Percentiles rank a stretch among this genome's conserved stretches.
phyloP scores from a whole-genome alignment of 176 grass and related monocot genomes.

The Avena insularis region DNA sequence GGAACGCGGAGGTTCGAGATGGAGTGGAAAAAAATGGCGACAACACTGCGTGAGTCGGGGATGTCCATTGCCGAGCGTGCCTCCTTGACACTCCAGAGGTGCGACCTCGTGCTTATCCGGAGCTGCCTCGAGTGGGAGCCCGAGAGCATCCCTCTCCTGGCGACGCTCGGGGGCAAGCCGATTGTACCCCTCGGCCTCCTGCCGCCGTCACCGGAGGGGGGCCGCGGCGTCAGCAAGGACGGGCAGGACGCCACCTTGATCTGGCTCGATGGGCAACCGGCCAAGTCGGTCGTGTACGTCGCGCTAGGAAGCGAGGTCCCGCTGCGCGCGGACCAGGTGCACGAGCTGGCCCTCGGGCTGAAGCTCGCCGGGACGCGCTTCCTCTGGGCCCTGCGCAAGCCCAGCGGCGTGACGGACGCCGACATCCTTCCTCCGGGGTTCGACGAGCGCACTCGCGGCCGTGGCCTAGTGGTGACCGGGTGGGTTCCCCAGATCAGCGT shows the following conservation, averaged over 20 bases:
- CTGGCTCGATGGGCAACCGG: slow-evolving; percentile 48
- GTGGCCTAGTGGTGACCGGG: slow-evolving; percentile 9
- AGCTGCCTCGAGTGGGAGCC: slow-evolving; percentile 47
- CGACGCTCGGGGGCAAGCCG: slow-evolving; percentile 15
- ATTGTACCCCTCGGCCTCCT: slow-evolving; percentile 48
- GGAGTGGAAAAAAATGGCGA: not conserved
- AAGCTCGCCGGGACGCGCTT: slow-evolving; percentile 52
- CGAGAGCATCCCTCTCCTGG: not conserved
- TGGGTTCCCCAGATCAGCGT: slow-evolving; percentile 55
- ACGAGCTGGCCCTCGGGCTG: slow-evolving; percentile 60
- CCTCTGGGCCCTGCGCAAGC: slow-evolving; percentile 58
- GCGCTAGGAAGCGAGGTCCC: slow-evolving; percentile 55
- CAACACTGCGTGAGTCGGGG: not conserved
- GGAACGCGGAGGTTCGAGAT: slow-evolving; percentile 32
- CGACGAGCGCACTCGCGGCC: slow-evolving; percentile 25
- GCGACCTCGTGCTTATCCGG: slow-evolving; percentile 39
- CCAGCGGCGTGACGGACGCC: not conserved
- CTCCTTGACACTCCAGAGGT: not conserved
- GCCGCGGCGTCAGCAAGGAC: slow-evolving; percentile 5
- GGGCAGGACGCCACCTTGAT: not conserved
- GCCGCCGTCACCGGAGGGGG: slow-evolving; percentile 11
- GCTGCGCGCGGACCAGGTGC: slow-evolving; percentile 25
- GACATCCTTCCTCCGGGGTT: slow-evolving; percentile 38
- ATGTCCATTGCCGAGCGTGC: not conserved
- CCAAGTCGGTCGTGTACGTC: slow-evolving; percentile 54